A percentile compares a stretch with the other conserved stretches of the same genome.
phyloP scores from a whole-genome alignment of 768 basidiomycete genomes.

The Tephrocybe rancida region DNA sequence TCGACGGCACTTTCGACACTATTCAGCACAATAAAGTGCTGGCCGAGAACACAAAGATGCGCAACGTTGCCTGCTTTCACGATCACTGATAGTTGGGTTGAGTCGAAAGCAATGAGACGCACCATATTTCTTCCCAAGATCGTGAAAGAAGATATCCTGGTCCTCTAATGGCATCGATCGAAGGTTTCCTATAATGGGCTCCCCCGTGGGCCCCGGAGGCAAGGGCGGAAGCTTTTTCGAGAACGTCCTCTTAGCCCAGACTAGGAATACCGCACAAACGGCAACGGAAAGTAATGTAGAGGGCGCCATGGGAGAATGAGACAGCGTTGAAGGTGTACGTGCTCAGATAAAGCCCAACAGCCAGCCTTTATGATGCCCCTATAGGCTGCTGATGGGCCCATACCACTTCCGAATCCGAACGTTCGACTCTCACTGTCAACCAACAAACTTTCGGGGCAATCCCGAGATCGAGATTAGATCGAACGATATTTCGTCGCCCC shows the following conservation, averaged over 20 bases:
- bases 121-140: constrained; percentile 36
- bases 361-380: too few species aligned
- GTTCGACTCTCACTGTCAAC: too few species aligned
- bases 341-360: too few species aligned
- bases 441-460: too few species aligned
- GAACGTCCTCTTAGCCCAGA: constrained; percentile 1
- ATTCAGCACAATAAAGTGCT: constrained; percentile 23
- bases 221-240: constrained; percentile 12
- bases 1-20: too few species aligned
- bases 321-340: too few species aligned
- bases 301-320: too few species aligned
- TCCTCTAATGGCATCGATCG: constrained; percentile 30
- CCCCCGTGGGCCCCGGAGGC: constrained; percentile 36
- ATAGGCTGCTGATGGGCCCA: too few species aligned
- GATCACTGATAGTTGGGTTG: background rate
- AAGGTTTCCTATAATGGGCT: constrained; percentile 38
- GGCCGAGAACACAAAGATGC: constrained; percentile 22
- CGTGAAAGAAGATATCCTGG: constrained; percentile 25
- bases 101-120: background rate
- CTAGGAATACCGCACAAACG: background rate
- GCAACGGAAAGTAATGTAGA: background rate
- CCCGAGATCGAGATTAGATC: too few species aligned
- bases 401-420: too few species aligned
- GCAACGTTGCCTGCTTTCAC: constrained; percentile 23
- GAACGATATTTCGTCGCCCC: too few species aligned